Percentiles rank a stretch among this genome's conserved stretches.
Conservation (phyloP, 2,329 filamentous ascomycete species). For the Colletotrichum siamense region DNA sequence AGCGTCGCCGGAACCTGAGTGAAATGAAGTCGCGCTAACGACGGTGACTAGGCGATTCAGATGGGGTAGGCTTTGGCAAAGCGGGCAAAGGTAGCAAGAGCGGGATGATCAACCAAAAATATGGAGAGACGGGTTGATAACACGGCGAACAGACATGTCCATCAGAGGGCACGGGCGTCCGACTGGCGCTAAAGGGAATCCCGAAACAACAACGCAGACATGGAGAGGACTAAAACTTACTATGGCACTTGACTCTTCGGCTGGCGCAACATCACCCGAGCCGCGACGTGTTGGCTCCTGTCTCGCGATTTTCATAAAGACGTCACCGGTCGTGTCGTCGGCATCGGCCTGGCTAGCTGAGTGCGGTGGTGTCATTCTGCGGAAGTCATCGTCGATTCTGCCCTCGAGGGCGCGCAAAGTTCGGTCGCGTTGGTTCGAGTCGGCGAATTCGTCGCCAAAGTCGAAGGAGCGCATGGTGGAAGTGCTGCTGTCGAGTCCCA, state of each 20-base stretch:
- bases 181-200: slow-evolving; percentile 3
- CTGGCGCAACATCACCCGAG: slow-evolving; percentile 35
- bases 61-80: neutral
- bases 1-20: slow-evolving; percentile 4
- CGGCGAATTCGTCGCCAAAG: slow-evolving; percentile 45
- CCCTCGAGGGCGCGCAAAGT: slow-evolving; percentile 59
- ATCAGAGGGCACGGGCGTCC: slow-evolving; percentile 17
- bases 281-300: slow-evolving; percentile 52
- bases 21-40: slow-evolving; percentile 16
- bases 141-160: slow-evolving; percentile 4
- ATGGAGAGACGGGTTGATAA: neutral
- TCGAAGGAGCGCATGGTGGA: slow-evolving; percentile 49
- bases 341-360: slow-evolving; percentile 41
- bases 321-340: slow-evolving; percentile 59
- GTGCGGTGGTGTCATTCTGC: slow-evolving; percentile 46
- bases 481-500: slow-evolving; percentile 57
- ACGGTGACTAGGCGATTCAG: neutral
- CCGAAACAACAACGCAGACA: slow-evolving; percentile 19
- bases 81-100: neutral
- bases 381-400: slow-evolving; percentile 38
- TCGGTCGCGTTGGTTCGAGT: slow-evolving; percentile 52
- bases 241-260: slow-evolving; percentile 44
- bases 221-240: slow-evolving; percentile 45
- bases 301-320: slow-evolving; percentile 64
- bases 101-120: slow-evolving; percentile 12